phyloP scores from a whole-genome alignment of 805 yeast genomes.

The Hanseniaspora singularis region DNA sequence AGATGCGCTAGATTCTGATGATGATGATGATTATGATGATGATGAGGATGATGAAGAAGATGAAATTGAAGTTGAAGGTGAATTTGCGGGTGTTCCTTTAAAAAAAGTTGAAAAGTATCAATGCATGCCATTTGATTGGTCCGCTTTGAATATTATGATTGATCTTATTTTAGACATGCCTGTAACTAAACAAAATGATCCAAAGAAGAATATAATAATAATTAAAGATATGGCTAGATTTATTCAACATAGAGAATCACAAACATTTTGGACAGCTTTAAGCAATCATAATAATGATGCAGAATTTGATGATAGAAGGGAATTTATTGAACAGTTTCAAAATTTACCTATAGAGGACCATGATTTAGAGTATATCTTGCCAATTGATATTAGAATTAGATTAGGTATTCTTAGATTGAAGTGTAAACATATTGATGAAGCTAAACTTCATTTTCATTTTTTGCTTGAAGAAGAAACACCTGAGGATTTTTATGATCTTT shows the following conservation, averaged over 20 bases:
- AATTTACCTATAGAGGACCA: constrained; percentile 31
- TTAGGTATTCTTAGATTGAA: constrained; percentile 64
- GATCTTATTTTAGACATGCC: constrained; percentile 31
- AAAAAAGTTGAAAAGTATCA: constrained; percentile 23
- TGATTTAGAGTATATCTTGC: constrained; percentile 39
- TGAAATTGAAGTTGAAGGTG: constrained; percentile 19
- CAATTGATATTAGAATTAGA: constrained; percentile 78
- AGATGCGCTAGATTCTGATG: constrained; percentile 26
- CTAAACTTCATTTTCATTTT: constrained; percentile 53
- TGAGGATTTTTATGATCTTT: constrained; percentile 58
- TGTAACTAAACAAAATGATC: constrained; percentile 38
- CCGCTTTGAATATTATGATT: constrained; percentile 69
- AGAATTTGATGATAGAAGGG: constrained; percentile 70
- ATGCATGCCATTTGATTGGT: constrained; percentile 66
- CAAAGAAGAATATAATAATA: constrained; percentile 48
- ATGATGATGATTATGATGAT: constrained; percentile 22
- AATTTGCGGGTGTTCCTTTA: constrained; percentile 17
- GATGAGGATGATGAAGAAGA: constrained; percentile 17
- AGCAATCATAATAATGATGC: constrained; percentile 48
- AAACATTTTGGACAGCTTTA: constrained; percentile 31
- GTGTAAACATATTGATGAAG: constrained; percentile 53
- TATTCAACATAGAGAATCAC: constrained; percentile 57
- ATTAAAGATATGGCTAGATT: constrained; percentile 68
- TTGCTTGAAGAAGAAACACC: constrained; percentile 42
- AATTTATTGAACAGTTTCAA: constrained; percentile 35